These are phyloP conservation scores for Arthromyces matolae DNA, from an alignment of 768 basidiomycete species.

Conservation along the genomic window DNA sequence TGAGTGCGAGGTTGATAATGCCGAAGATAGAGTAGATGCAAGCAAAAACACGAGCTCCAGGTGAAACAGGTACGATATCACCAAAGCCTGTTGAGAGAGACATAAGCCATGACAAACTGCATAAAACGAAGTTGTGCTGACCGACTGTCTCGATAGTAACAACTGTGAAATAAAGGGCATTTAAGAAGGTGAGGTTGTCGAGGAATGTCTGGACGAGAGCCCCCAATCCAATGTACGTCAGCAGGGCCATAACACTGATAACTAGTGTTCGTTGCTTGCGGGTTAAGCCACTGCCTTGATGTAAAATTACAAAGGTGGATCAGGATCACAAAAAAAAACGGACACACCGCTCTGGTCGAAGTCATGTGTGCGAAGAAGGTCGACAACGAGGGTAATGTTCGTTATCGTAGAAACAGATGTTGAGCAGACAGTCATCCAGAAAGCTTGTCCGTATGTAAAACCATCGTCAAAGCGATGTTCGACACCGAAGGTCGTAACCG, in stretches of 20 bases:
- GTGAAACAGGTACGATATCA: constrained; percentile 57
- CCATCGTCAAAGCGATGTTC: constrained; percentile 58
- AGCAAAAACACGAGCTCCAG: constrained; percentile 54
- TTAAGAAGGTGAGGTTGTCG: constrained; percentile 56
- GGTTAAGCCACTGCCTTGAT: constrained; percentile 82
- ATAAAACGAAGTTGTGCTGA: constrained; percentile 16
- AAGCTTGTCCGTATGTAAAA: constrained; percentile 67
- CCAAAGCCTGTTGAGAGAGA: constrained; percentile 53
- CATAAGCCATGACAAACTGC: constrained; percentile 1
- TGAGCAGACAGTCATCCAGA: constrained; percentile 77
- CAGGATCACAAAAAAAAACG: background rate
- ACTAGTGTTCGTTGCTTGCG: constrained; percentile 76
- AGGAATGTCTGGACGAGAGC: constrained; percentile 55
- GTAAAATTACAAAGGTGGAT: too few relatives aligned
- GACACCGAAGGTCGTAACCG: constrained; percentile 60
- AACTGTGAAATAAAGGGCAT: constrained; percentile 76
- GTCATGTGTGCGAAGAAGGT: constrained; percentile 54
- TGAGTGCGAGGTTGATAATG: constrained; percentile 60
- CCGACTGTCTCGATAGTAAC: constrained; percentile 70
- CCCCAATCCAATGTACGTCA: constrained; percentile 73
- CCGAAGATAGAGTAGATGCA: constrained; percentile 58
- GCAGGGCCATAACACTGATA: constrained; percentile 70
- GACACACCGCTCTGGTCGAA: constrained; percentile 60
- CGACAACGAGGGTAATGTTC: constrained; percentile 64
- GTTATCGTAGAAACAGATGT: constrained; percentile 62